Evolutionary conservation across 768 basidiomycete species (phyloP).

Genomic region (Lentinula edodes): DNA sequence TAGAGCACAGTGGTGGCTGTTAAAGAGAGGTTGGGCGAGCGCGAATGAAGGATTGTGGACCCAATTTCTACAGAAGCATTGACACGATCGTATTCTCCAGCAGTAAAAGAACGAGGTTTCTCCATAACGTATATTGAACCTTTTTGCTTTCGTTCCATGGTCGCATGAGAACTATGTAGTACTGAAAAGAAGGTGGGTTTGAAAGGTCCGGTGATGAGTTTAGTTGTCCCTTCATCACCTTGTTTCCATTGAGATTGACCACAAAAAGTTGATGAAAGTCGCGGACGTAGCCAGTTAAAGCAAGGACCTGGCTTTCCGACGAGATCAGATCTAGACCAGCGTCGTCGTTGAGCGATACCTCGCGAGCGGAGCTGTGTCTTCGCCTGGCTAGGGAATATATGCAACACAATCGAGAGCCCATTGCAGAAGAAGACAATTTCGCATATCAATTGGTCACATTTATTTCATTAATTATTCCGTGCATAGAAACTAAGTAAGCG

Average conservation of each 20-base stretch:
- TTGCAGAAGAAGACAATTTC: not conserved
- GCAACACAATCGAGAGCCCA: not conserved
- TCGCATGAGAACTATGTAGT: too few relatives aligned
- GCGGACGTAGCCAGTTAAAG: not conserved
- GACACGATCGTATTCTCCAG: slow-evolving; percentile 42
- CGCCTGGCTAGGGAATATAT: not conserved
- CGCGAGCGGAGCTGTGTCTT: not conserved
- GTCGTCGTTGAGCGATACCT: not conserved
- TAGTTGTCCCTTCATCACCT: not conserved
- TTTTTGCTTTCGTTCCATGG: slow-evolving; percentile 17
- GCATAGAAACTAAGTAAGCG: slow-evolving; percentile 30
- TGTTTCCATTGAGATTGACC: not conserved
- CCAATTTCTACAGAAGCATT: slow-evolving; percentile 40
- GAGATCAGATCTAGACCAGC: not conserved
- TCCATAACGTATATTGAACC: slow-evolving; percentile 34
- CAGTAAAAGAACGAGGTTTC: slow-evolving; percentile 38
- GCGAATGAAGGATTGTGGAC: slow-evolving; percentile 25
- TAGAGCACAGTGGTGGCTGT: slow-evolving; percentile 38
- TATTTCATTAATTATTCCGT: slow-evolving; percentile 25
- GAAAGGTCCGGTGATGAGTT: not conserved
- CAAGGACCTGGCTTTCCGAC: not conserved
- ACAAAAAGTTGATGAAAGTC: slow-evolving; percentile 3
- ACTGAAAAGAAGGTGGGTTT: too few relatives aligned
- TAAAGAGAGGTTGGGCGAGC: slow-evolving; percentile 23
- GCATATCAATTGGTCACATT: not conserved